These are phyloP conservation scores for Teunomyces cretensis DNA, from an alignment of 805 yeast species.

Conservation along the genomic window DNA sequence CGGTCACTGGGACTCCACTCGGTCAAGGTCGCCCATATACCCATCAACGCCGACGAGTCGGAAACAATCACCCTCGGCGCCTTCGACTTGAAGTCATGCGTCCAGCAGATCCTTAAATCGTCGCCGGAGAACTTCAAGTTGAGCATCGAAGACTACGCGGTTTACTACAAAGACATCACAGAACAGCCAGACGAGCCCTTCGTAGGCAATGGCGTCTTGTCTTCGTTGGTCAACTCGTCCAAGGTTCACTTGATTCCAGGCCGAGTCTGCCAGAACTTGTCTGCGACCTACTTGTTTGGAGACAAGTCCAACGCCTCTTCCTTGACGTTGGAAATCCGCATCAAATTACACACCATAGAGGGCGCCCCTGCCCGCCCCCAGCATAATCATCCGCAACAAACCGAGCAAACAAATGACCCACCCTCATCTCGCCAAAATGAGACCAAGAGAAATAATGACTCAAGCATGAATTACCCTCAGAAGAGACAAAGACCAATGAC, in stretches of 20 bases:
- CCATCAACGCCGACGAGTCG: slow-evolving; percentile 22
- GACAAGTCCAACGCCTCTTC: slow-evolving; percentile 36
- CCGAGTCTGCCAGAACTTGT: slow-evolving; percentile 58
- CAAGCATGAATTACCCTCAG: slow-evolving; percentile 7
- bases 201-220: slow-evolving; percentile 42
- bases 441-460: slow-evolving; percentile 6
- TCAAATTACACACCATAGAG: slow-evolving; percentile 47
- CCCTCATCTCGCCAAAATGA: background rate
- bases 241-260: slow-evolving; percentile 41
- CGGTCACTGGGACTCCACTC: slow-evolving; percentile 34
- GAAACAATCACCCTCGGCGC: slow-evolving; percentile 42
- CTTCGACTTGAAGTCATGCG: slow-evolving; percentile 38
- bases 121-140: slow-evolving; percentile 45
- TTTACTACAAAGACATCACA: slow-evolving; percentile 45
- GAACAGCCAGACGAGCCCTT: slow-evolving; percentile 51
- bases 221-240: slow-evolving; percentile 26
- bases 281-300: slow-evolving; percentile 40
- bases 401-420: background rate
- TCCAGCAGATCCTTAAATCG: slow-evolving; percentile 35
- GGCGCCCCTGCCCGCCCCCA: slow-evolving; percentile 5
- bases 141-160: slow-evolving; percentile 42
- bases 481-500: slow-evolving; percentile 9
- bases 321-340: slow-evolving; percentile 57
- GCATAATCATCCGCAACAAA: background rate
- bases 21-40: slow-evolving; percentile 40